A percentile compares a stretch with the other conserved stretches of the same genome.
These are phyloP conservation scores for Panicum hallii DNA, from an alignment of 202 grass and related monocot genomes.

Conservation along the genomic window DNA sequence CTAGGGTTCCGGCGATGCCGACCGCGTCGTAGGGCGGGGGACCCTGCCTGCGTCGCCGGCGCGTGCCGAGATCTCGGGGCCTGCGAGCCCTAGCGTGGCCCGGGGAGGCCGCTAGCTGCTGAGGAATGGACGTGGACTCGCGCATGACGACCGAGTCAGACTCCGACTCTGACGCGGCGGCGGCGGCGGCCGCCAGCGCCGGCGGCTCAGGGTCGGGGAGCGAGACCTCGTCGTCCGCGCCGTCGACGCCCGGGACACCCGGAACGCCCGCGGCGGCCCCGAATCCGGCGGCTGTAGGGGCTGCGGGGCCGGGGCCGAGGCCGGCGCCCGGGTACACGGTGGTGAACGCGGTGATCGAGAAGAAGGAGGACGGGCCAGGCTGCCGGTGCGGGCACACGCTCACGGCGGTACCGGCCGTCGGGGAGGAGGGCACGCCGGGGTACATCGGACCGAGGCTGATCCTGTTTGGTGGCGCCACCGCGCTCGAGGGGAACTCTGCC, in stretches of 20 bases:
- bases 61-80: conserved; percentile 53
- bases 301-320: conserved; percentile 68
- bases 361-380: conserved; percentile 90
- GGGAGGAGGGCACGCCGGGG: conserved; percentile 79
- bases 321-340: conserved; percentile 76
- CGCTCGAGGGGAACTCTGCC: conserved; percentile 91
- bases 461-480: conserved; percentile 92
- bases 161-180: conserved; percentile 61
- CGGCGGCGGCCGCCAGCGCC: conserved; percentile 28
- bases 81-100: conserved; percentile 52
- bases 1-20: conserved; percentile 41
- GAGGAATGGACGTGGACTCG: conserved; percentile 81
- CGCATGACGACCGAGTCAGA: conserved; percentile 84
- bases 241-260: conserved; percentile 55
- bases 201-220: conserved; percentile 42
- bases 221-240: conserved; percentile 52
- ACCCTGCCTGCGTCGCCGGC: conserved; percentile 41
- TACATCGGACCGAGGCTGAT: conserved; percentile 86
- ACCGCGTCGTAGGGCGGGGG: conserved; percentile 38
- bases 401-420: conserved; percentile 79
- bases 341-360: conserved; percentile 85
- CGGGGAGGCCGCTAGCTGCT: conserved; percentile 2
- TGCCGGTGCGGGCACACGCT: conserved; percentile 96
- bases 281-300: conserved; percentile 25
- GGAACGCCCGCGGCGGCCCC: conserved; percentile 32